phyloP scores from a whole-genome alignment of 352 stramenopile genomes.

The Pythium aristosporum region DNA sequence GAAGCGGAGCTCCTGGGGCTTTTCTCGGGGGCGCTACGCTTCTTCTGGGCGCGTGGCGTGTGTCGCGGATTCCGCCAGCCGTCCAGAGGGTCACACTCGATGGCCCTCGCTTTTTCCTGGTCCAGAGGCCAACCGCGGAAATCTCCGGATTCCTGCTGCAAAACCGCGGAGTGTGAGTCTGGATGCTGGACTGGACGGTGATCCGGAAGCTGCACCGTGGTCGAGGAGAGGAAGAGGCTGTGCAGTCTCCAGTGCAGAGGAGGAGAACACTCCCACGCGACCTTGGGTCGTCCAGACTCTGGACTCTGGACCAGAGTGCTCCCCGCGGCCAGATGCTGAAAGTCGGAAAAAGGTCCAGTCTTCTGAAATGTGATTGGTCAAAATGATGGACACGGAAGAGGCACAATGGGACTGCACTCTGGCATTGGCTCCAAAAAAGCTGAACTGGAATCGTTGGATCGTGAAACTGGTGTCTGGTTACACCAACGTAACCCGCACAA shows the following conservation, averaged over 20 bases:
- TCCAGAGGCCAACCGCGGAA: neutral
- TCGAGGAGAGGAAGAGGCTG: conserved; percentile 17
- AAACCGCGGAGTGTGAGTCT: neutral
- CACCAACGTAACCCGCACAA: neutral
- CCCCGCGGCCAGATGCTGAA: too few species aligned
- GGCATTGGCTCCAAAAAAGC: neutral
- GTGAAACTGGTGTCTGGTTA: conserved; percentile 8
- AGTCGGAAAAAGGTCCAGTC: conserved; percentile 12
- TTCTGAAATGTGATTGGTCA: conserved; percentile 2
- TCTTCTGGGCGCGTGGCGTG: too few species aligned
- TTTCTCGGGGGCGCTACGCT: too few species aligned
- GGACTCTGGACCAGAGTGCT: too few species aligned
- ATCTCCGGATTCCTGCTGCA: neutral
- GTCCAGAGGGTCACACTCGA: too few species aligned
- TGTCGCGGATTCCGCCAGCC: too few species aligned
- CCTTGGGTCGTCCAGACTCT: too few species aligned
- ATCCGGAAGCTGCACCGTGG: neutral
- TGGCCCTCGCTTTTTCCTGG: neutral
- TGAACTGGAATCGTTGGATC: conserved; percentile 13
- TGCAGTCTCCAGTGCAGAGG: neutral
- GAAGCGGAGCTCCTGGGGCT: too few species aligned
- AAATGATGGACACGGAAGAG: conserved; percentile 1
- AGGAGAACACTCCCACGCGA: too few species aligned
- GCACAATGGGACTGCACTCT: neutral
- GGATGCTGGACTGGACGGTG: conserved; percentile 5